Conservation (phyloP, 306 rosid species). For the Senna siamea region DNA sequence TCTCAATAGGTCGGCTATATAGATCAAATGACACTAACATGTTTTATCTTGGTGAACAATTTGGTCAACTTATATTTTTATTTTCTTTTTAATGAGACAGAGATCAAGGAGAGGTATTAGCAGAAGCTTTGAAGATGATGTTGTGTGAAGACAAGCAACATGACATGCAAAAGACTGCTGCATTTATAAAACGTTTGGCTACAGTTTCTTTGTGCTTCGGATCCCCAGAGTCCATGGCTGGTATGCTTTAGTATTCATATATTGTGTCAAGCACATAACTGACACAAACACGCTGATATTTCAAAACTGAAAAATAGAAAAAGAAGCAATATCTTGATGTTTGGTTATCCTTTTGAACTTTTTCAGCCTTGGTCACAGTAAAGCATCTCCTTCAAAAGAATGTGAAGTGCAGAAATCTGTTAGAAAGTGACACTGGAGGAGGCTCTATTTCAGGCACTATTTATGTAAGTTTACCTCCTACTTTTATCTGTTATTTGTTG, state of each 20-base stretch:
- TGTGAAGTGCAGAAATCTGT: constrained; percentile 86
- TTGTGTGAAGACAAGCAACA: constrained; percentile 94
- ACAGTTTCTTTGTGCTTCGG: constrained; percentile 75
- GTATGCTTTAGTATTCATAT: constrained; percentile 46
- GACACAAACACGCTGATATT: background rate
- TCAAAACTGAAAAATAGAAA: constrained; percentile 1
- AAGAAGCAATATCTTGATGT: constrained; percentile 3
- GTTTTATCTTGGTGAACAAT: no score
- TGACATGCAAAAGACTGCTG: constrained; percentile 99
- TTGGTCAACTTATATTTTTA: constrained; percentile 18
- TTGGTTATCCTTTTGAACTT: constrained; percentile 35
- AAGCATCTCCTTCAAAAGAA: constrained; percentile 95
- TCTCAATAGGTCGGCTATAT: no score
- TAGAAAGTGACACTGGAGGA: constrained; percentile 96
- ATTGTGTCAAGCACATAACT: background rate
- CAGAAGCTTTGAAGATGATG: constrained; percentile 95
- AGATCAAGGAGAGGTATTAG: constrained; percentile 84
- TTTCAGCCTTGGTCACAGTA: constrained; percentile 85
- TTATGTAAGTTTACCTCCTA: constrained; percentile 59
- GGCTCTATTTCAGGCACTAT: constrained; percentile 85
- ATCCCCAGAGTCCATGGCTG: constrained; percentile 91
- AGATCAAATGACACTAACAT: no score
- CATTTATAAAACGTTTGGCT: constrained; percentile 88
- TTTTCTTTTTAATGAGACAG: constrained; percentile 50
- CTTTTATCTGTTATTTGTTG: constrained; percentile 21